Evolutionary conservation across 768 basidiomycete genomes (phyloP), one percentile per base, ranked within the genome.

Genomic region (Podaxis pistillaris): DNA sequence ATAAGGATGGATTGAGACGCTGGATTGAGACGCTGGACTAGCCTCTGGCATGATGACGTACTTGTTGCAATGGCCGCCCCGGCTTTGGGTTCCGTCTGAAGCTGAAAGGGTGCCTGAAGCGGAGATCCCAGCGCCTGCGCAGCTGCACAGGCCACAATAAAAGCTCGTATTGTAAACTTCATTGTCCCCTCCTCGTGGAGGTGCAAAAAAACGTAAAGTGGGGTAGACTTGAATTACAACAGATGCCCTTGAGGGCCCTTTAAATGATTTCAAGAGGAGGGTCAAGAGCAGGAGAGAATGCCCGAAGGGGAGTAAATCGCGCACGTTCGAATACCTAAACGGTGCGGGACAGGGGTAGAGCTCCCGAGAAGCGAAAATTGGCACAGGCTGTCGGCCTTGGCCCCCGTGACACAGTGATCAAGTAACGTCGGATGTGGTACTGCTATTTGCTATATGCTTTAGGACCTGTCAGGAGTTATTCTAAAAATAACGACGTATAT

Each of bases 311-410:
- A 4, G 38, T n/a, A 49, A 50, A 56, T 49, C 47, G 47, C 61
- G 61, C 61, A 62, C 61, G 61, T 62, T 62, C 46, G 60, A 54
- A 5, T 11, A 11, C 61, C 55, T 37, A 38, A 62, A 56, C 46
- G 8, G 55, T 62, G 3, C 24, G 38, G n/a, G 17, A 26, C 36
- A 26, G 61, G 22, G 4, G n/a, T 36, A 26, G 54, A 38, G 46
- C 54, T 38, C 33, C 37, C n/a, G 46, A 37, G 30, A 60, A 53
- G 26, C 37, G 38, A 19, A 44, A 24, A 24, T 19, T 13, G 44
- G 53, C 28, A 30, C 9, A 33, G 30, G 44, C 30, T 6, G 19
- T 60, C 51, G 37, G 24, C 37, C 15, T 17, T 54, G 38, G 26
- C 58, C 7, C 28, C 28, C 58, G 58, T 46, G 58, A 59, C 36